Evolutionary conservation across 2,329 filamentous ascomycete species (phyloP).

Genomic region (Sporothrix sp.): DNA sequence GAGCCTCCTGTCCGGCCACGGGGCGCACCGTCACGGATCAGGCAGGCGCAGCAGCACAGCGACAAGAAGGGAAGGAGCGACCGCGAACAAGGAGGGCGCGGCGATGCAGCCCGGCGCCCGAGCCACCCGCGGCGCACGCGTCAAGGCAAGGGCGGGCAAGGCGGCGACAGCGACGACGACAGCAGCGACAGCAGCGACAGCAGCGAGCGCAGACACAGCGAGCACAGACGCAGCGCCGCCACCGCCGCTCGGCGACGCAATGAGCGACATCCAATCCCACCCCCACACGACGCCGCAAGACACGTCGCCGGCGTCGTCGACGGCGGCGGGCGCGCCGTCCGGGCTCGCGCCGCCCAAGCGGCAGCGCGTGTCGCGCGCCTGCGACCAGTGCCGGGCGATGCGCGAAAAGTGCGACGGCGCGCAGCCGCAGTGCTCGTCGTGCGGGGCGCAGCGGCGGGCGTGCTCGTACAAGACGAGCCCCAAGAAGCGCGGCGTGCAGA

Average conservation of each 20-base stretch:
- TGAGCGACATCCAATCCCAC: no score
- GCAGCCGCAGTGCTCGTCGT: conserved; percentile 58
- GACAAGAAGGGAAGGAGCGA: no score
- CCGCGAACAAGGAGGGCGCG: no score
- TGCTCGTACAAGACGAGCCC: conserved; percentile 65
- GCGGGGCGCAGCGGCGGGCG: conserved; percentile 49
- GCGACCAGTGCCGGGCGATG: conserved; percentile 57
- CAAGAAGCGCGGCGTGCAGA: conserved; percentile 68
- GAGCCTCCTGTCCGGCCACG: no score
- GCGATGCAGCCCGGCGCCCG: background rate
- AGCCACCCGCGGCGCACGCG: background rate
- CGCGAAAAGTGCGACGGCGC: conserved; percentile 65
- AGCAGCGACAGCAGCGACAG: background rate
- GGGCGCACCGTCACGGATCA: no score
- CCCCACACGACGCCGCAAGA: no score
- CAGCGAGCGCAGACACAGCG: no score
- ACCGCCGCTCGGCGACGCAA: no score
- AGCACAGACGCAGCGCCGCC: background rate
- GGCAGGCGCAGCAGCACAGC: no score
- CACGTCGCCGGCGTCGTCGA: no score
- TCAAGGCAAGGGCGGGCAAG: background rate
- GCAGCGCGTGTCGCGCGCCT: conserved; percentile 57
- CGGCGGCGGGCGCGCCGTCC: no score
- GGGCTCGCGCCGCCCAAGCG: conserved; percentile 39
- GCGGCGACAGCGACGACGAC: background rate